phyloP scores from a whole-genome alignment of 768 basidiomycete genomes.

The Amylocystis lapponica region DNA sequence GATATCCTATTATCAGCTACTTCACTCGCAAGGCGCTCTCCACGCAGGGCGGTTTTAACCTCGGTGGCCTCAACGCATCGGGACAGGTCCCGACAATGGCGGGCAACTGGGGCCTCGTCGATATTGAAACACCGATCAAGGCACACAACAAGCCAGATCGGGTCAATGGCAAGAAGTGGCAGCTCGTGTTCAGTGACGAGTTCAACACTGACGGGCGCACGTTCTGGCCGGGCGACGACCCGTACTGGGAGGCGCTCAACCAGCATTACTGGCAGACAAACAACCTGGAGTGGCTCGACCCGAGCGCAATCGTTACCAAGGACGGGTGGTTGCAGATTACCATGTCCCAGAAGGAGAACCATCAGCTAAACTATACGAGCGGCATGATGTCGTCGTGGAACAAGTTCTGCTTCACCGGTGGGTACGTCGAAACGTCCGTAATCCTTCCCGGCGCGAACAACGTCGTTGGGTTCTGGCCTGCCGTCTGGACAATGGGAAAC shows the following conservation, averaged over 20 bases:
- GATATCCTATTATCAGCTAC: slow-evolving; percentile 36
- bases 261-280: slow-evolving; percentile 41
- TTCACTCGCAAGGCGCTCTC: slow-evolving; percentile 24
- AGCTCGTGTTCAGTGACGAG: slow-evolving; percentile 85
- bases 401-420: slow-evolving; percentile 87
- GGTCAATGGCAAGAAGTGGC: slow-evolving; percentile 56
- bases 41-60: slow-evolving; percentile 34
- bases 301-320: slow-evolving; percentile 46
- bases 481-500: slow-evolving; percentile 56
- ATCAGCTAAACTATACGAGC: slow-evolving; percentile 27
- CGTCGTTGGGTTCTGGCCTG: slow-evolving; percentile 52
- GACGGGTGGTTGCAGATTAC: slow-evolving; percentile 39
- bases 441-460: slow-evolving; percentile 62
- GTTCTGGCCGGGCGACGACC: slow-evolving; percentile 75
- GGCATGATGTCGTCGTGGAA: slow-evolving; percentile 58
- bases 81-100: slow-evolving; percentile 48
- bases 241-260: slow-evolving; percentile 46
- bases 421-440: slow-evolving; percentile 62
- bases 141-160: slow-evolving; percentile 50
- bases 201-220: slow-evolving; percentile 76
- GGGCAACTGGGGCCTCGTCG: slow-evolving; percentile 64
- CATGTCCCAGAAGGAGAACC: slow-evolving; percentile 56
- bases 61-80: slow-evolving; percentile 39
- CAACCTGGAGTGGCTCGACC: slow-evolving; percentile 82
- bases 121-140: slow-evolving; percentile 51